Evolutionary conservation across 2,329 filamentous ascomycete species (phyloP).

Genomic region (Microascus cirrosus): DNA sequence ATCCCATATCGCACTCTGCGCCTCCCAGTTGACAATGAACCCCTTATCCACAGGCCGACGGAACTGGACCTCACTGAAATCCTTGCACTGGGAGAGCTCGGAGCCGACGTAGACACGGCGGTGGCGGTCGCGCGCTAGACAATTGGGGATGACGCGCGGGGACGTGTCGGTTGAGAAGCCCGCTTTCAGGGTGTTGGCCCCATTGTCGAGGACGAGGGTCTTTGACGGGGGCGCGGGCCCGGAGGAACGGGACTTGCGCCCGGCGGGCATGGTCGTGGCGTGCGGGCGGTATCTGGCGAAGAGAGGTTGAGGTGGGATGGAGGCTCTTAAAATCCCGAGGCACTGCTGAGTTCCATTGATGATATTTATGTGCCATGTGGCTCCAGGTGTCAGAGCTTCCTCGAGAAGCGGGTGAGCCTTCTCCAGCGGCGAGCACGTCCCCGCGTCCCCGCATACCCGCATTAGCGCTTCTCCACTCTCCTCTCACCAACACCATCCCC

Average conservation of each 20-base stretch:
- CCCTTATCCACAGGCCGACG: conserved; percentile 87
- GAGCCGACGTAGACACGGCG: conserved; percentile 69
- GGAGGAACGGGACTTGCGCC: conserved; percentile 40
- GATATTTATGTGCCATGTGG: too few species aligned
- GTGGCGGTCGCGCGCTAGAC: conserved; percentile 72
- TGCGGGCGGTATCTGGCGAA: not conserved
- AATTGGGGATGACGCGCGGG: conserved; percentile 74
- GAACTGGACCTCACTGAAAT: conserved; percentile 83
- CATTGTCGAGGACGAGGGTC: conserved; percentile 89
- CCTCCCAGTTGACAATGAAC: conserved; percentile 93
- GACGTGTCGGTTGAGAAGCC: conserved; percentile 47
- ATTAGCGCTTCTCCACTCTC: too few species aligned
- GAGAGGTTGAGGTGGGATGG: not conserved
- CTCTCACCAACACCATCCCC: too few species aligned
- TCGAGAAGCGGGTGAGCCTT: too few species aligned
- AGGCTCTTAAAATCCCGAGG: too few species aligned
- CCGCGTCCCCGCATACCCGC: too few species aligned
- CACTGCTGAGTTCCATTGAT: too few species aligned
- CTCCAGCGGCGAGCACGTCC: too few species aligned
- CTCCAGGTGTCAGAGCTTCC: too few species aligned
- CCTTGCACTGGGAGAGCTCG: conserved; percentile 66
- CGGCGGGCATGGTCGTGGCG: conserved; percentile 25
- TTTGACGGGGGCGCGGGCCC: conserved; percentile 42
- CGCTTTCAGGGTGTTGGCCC: conserved; percentile 82
- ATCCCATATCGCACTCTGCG: conserved; percentile 92